Conservation (phyloP, 2,329 filamentous ascomycete genomes). For the Metarhizium humberi region DNA sequence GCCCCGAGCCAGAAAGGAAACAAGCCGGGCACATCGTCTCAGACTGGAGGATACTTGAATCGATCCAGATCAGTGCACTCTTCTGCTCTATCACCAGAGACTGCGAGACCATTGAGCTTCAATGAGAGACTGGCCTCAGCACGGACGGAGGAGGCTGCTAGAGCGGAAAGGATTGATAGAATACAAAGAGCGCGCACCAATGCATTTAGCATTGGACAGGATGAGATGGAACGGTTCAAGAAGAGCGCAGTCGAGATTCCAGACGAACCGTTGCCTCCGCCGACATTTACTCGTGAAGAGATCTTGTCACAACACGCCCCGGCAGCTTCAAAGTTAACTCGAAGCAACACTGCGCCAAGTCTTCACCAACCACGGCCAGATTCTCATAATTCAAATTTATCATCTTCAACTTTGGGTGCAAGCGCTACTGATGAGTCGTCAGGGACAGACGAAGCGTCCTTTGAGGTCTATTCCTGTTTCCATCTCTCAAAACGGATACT, state of each 20-base stretch:
- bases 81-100: constrained; percentile 15
- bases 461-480: constrained; percentile 78
- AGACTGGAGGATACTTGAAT: constrained; percentile 32
- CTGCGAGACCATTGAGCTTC: constrained; percentile 50
- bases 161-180: constrained; percentile 40
- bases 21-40: constrained; percentile 10
- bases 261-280: constrained; percentile 34
- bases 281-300: constrained; percentile 55
- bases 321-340: constrained; percentile 21
- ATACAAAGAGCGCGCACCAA: constrained; percentile 44
- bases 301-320: constrained; percentile 32
- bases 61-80: constrained; percentile 31
- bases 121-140: constrained; percentile 77
- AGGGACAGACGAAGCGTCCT: constrained; percentile 36
- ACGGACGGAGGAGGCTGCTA: constrained; percentile 43
- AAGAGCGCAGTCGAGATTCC: constrained; percentile 45
- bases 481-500: constrained; percentile 78
- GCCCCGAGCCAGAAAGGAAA: constrained; percentile 40
- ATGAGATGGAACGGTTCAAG: constrained; percentile 53
- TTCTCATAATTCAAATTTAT: constrained; percentile 11
- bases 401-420: constrained; percentile 1
- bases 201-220: constrained; percentile 46
- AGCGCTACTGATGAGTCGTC: constrained; percentile 8
- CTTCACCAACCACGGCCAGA: constrained; percentile 10
- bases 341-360: constrained; percentile 34